Evolutionary conservation across 768 basidiomycete genomes (phyloP), one percentile per base, ranked within the genome.

Genomic region (Chalciporus piperatus): DNA sequence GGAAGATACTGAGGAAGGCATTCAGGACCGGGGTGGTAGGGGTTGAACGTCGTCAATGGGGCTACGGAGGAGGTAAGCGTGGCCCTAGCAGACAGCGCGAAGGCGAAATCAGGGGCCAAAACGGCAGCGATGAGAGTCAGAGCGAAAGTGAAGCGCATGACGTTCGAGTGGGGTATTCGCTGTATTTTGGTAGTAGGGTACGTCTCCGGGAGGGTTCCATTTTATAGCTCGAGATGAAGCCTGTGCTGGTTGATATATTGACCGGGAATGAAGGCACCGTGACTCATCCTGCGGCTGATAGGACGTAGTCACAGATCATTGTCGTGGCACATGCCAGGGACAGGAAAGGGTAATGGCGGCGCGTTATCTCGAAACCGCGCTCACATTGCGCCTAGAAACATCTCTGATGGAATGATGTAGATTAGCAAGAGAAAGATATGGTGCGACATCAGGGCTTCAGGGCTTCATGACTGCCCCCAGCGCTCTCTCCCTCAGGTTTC

Each of bases 1-100:
- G 47, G 47, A 20, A 48, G 39, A 19, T 40, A 48, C 23, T 40
- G 39, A 22, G 41, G 38, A 19, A 48, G 41, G 10, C 47, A 42
- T 39, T 48, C 45, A 22, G 45, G 45, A n/a, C 45, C 45, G 22
- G 45, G 45, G 13, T 46, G 11, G 33, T 22, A 46, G 7, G 45
- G 45, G 45, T 46, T 14, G n/a, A 46, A 25, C 14, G 45, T 46
- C 20, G 33, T 22, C 9, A 20, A 16, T 16, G 45, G 45, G 14
- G 45, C 23, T 37, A 14, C 16, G 16, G 45, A 37, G 8, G 45
- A 46, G 2, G 19, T 14, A 6, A 22, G 4, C 3, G 22, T 6
- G 16, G 16, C 3, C 2, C 8, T 11, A 23, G 45, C 8, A 4
- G 33, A 33, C 32, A 37, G 6, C 20, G 45, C 33, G 12, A 16